phyloP scores from a whole-genome alignment of 805 yeast species.

The Cyberlindnera americana region DNA sequence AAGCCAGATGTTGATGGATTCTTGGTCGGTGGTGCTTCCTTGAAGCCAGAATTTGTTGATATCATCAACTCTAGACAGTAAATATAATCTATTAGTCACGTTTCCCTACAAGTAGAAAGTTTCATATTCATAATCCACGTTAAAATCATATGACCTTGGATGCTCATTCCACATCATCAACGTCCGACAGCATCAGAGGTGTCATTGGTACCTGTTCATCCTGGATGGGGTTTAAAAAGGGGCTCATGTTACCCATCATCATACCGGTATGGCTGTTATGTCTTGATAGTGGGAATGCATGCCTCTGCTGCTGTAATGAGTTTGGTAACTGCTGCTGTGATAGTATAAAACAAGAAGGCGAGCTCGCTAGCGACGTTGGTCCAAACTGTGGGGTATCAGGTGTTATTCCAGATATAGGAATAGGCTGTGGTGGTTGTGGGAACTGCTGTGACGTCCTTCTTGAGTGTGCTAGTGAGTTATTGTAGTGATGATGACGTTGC shows the following conservation, averaged over 20 bases:
- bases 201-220: constrained; percentile 26
- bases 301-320: constrained; percentile 17
- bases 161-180: neutral
- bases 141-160: neutral
- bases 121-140: neutral
- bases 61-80: constrained; percentile 89
- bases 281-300: constrained; percentile 17
- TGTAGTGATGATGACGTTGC: constrained; percentile 20
- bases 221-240: constrained; percentile 20
- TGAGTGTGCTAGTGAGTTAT: constrained; percentile 8
- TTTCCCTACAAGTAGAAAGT: neutral
- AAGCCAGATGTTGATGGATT: constrained; percentile 95
- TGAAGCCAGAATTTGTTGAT: constrained; percentile 96
- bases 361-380: constrained; percentile 22
- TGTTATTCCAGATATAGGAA: constrained; percentile 7
- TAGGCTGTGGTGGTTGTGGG: constrained; percentile 19
- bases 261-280: constrained; percentile 10
- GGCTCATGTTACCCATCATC: constrained; percentile 19
- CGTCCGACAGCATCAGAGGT: constrained; percentile 20
- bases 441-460: constrained; percentile 12
- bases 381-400: constrained; percentile 26
- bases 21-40: constrained; percentile 98
- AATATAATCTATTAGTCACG: too few relatives aligned
- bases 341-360: constrained; percentile 23
- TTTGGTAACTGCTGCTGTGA: constrained; percentile 21